Base-by-base conservation (phyloP, 805 yeast species). In the Candida insectalens region DNA sequence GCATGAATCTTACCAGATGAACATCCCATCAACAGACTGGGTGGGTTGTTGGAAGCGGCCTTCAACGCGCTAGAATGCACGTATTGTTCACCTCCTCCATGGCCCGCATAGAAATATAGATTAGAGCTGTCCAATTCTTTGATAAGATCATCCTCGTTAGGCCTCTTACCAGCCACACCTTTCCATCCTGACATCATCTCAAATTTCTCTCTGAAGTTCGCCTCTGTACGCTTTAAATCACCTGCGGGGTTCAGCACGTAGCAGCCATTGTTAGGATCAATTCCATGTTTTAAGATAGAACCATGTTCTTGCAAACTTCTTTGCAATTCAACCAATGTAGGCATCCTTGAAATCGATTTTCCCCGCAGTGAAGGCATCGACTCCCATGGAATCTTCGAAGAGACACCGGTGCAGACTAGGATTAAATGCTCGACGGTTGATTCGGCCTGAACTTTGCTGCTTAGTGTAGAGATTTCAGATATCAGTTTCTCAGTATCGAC, bases 51-150 rank as follows among this genome's bases (percentile, higher is more conserved):
- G 3, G 44, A 36, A 37, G 65, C 51, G 8, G 60, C 57, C 34
- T 71, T 70, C 28, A 87, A 55, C 1, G 69, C 56, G 4, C 74
- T 64, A 1, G 77, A 62, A 20, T 75, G 65, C 8, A 84, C 60
- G 48, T 76, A 85, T 40, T 82, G 87, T 41, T 84, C 89, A n/a
- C 97, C 96, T 4, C 96, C 92, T 0, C 97, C 96, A 57, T 92
- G 99, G 0, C 99, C 99, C 34, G 88, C 65, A 51, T 83, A 92
- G 1, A 89, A 61, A 44, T 80, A 81, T 6, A 83, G 42, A 25
- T 71, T 64, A 1, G 69, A 56, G 2, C 47, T 31, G 2, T 45
- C 38, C 6, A 88, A 49, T 13, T 65, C 63, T 0, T 55, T 33
- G 1, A 65, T 40, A 23, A 87, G 60, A 14, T 69, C 64, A 0